Percentiles rank a stretch among this genome's conserved stretches.
These are phyloP conservation scores for Citrus reticulata DNA, from an alignment of 345 rosid genomes.

Conservation along the genomic window DNA sequence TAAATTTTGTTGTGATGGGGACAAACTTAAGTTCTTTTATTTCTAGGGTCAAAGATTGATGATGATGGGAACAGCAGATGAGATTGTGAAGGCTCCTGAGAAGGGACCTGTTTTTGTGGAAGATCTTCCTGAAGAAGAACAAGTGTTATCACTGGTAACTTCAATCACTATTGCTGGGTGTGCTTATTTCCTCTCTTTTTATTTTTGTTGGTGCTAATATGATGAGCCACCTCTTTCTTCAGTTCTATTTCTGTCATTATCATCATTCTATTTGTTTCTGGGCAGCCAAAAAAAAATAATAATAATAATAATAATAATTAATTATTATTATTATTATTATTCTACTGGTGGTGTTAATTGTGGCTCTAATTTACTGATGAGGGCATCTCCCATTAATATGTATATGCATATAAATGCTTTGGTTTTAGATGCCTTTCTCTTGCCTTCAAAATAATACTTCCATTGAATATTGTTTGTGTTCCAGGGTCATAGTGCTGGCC, in stretches of 20 bases:
- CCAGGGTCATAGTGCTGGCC: conserved; percentile 96
- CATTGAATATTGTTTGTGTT: conserved; percentile 6
- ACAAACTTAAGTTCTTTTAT: neutral
- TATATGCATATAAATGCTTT: neutral
- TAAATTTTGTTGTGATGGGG: neutral
- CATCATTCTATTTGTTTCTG: too few relatives aligned
- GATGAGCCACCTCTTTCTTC: neutral
- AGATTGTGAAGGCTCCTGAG: conserved; percentile 92
- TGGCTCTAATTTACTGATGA: neutral
- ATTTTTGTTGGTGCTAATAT: neutral
- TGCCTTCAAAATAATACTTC: conserved; percentile 2
- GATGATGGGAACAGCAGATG: conserved; percentile 99
- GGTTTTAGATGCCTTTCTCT: neutral
- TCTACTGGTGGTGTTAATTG: too few relatives aligned
- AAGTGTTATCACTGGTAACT: conserved; percentile 62
- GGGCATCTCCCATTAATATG: neutral
- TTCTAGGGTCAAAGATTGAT: conserved; percentile 90
- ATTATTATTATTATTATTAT: too few relatives aligned
- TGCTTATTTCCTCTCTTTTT: neutral
- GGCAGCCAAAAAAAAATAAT: too few relatives aligned
- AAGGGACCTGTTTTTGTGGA: conserved; percentile 89
- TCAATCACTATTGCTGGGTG: neutral
- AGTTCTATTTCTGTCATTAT: neutral
- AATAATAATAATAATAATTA: too few relatives aligned
- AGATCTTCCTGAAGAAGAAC: conserved; percentile 98